phyloP scores from a whole-genome alignment of 805 yeast genomes.

The Saturnispora zaruensis region DNA sequence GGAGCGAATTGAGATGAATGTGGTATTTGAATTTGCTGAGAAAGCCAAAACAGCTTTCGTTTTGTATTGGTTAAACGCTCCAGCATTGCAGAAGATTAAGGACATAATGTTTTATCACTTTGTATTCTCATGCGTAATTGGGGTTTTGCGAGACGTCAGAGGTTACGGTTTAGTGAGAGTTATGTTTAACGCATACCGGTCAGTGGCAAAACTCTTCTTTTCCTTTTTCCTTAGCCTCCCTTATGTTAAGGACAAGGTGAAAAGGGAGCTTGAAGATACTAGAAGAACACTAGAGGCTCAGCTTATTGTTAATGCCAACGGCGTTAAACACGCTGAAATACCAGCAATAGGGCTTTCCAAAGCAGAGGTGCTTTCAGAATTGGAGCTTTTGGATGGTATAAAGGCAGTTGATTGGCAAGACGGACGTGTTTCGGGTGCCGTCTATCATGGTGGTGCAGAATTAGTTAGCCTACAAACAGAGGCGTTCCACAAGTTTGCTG shows the following conservation, averaged over 20 bases:
- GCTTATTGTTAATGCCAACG: conserved; percentile 46
- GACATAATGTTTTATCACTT: conserved; percentile 14
- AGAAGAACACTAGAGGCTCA: conserved; percentile 43
- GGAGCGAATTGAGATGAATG: neutral
- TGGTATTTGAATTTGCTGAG: neutral
- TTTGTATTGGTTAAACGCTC: neutral
- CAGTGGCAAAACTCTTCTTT: conserved; percentile 10
- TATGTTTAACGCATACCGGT: conserved; percentile 4
- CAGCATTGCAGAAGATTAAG: conserved; percentile 9
- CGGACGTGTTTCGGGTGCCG: conserved; percentile 91
- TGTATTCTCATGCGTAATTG: conserved; percentile 5
- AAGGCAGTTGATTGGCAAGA: conserved; percentile 68
- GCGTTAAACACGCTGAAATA: conserved; percentile 36
- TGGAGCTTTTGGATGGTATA: conserved; percentile 42
- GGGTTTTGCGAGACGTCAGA: conserved; percentile 10
- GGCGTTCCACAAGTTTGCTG: conserved; percentile 69
- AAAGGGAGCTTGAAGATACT: conserved; percentile 46
- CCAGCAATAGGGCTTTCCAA: conserved; percentile 55
- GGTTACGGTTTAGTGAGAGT: conserved; percentile 23
- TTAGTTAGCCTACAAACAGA: conserved; percentile 63
- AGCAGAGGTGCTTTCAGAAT: conserved; percentile 37
- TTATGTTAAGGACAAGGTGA: conserved; percentile 45
- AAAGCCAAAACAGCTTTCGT: neutral
- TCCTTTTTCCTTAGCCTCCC: conserved; percentile 17
- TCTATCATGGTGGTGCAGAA: conserved; percentile 89